Base-by-base conservation (phyloP, 2,329 filamentous ascomycete species). In the Elsinoe ampelina region DNA sequence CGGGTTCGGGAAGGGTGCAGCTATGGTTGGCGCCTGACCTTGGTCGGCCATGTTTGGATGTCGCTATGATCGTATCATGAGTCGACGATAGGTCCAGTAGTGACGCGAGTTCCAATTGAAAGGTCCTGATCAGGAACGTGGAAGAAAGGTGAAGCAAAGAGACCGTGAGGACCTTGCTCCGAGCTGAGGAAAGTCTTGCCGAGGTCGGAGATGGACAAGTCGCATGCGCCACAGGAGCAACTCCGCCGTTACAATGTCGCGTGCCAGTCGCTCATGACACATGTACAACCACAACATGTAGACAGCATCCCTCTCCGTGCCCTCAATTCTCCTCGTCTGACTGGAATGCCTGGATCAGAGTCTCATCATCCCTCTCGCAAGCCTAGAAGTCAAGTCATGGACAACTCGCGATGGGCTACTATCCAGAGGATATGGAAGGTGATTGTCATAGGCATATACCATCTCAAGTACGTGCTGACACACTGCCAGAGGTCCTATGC, bases 1-100 rank as follows among this genome's bases (percentile, higher is more conserved):
- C 22, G 93, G 93, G 54, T 86, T 82, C 20, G 93, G 92, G 68
- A 90, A 95, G 39, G 85, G 82, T 20, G 86, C 82, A 22, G 83
- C 59, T 39, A 63, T 63, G 36, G 57, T 51, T 15, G 78, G 64
- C 55, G 72, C 63, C 64, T 75, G 72, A 55, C 73, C 73, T 58
- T 77, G 75, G 54, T 83, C 83, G 58, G 81, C 82, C 85, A 88
- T 89, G 20, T 42, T 41, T 43, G 30, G 15, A 32, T 52, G 3
- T 8, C 5, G 11, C 39, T 42, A 55, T 39, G 36, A n/a, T 26
- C n/a, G 11, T 32, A 17, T 13, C 43, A 48, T 48, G 22, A 22
- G n/a, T 48, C 13, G 17, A 22, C 22, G 22, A 26, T 26, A 26
- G 22, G 22, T 3, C 22, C 6, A 6, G 3, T 26, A 26, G 22